phyloP scores from a whole-genome alignment of 306 rosid genomes.

The Crotalaria pallida region DNA sequence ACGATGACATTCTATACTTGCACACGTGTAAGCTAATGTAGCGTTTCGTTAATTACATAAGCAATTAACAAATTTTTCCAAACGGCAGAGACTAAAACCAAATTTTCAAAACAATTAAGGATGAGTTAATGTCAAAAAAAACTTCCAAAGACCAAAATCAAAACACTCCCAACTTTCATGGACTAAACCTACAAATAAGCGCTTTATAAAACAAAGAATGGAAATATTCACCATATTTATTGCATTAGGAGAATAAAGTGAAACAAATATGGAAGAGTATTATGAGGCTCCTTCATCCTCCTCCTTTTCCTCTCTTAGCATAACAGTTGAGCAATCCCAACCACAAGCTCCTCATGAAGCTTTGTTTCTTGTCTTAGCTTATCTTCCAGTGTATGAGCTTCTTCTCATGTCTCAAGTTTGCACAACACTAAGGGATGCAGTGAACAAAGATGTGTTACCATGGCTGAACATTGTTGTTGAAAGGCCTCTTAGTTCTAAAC shows the following conservation, averaged over 20 bases:
- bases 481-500: slow-evolving; percentile 42
- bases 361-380: slow-evolving; percentile 45
- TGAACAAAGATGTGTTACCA: slow-evolving; percentile 50
- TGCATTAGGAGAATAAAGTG: neutral
- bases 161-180: too few species aligned
- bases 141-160: too few species aligned
- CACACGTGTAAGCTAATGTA: too few species aligned
- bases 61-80: too few species aligned
- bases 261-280: slow-evolving; percentile 24
- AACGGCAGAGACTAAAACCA: too few species aligned
- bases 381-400: slow-evolving; percentile 65
- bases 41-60: too few species aligned
- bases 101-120: too few species aligned
- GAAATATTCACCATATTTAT: neutral
- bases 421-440: slow-evolving; percentile 52
- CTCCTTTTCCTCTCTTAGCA: neutral
- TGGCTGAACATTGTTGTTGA: slow-evolving; percentile 60
- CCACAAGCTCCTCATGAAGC: slow-evolving; percentile 52
- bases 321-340: neutral
- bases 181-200: too few species aligned
- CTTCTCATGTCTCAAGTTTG: slow-evolving; percentile 57
- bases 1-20: too few species aligned
- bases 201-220: neutral
- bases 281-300: neutral
- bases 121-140: too few species aligned